Evolutionary conservation across 2,329 filamentous ascomycete species (phyloP).

Genomic region (Ambrosiella beaveri): DNA sequence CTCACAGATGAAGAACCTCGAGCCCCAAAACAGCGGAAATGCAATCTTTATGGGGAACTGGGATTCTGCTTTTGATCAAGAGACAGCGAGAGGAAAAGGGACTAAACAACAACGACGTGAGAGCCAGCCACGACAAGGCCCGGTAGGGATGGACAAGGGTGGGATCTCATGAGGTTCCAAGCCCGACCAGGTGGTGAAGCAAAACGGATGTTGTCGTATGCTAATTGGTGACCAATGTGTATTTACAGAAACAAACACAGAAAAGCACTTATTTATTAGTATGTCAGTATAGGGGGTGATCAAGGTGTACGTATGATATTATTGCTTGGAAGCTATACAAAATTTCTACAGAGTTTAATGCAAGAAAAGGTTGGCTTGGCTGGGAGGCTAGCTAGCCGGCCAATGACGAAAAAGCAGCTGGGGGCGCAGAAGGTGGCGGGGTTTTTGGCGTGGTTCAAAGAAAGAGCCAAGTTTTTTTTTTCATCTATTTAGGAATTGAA

Average conservation of each 20-base stretch:
- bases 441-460: neutral
- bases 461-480: neutral
- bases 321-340: neutral
- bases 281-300: too few relatives aligned
- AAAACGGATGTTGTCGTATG: neutral
- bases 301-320: neutral
- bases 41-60: slow-evolving; percentile 9
- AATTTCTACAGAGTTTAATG: neutral
- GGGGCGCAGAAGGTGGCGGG: slow-evolving; percentile 8
- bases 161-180: neutral
- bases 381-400: neutral
- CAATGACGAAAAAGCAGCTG: slow-evolving; percentile 6
- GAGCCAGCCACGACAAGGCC: slow-evolving; percentile 9
- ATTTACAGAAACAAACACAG: neutral
- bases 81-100: slow-evolving; percentile 7
- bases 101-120: neutral
- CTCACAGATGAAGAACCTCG: slow-evolving; percentile 1
- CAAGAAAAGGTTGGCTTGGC: neutral
- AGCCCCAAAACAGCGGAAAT: neutral
- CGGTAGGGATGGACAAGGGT: slow-evolving; percentile 7
- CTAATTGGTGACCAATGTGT: neutral
- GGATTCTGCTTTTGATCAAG: neutral
- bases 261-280: too few relatives aligned
- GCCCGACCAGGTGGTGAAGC: neutral
- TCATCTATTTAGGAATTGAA: too few relatives aligned